A percentile compares a stretch with the other conserved stretches of the same genome.
phyloP scores from a whole-genome alignment of 352 stramenopile species.

The Peronospora farinosa region DNA sequence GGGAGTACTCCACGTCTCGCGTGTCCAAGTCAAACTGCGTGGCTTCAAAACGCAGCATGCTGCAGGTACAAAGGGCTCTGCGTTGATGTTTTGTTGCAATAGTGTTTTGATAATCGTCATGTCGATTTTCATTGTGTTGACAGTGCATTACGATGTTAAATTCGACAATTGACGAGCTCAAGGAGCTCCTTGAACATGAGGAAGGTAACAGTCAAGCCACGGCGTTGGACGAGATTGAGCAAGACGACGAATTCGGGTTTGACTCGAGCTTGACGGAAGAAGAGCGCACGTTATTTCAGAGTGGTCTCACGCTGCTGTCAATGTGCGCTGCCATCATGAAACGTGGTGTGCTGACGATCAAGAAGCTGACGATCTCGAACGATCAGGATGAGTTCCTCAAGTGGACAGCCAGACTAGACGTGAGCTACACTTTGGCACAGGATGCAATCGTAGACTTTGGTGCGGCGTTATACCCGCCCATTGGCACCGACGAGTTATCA shows the following conservation, averaged over 20 bases:
- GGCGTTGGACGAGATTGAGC: constrained; percentile 47
- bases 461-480: constrained; percentile 70
- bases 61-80: constrained; percentile 41
- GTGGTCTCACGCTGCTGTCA: constrained; percentile 55
- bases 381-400: constrained; percentile 51
- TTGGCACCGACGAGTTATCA: constrained; percentile 54
- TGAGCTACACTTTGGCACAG: constrained; percentile 53
- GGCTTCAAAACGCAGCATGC: constrained; percentile 79
- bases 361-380: constrained; percentile 57
- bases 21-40: constrained; percentile 85
- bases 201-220: constrained; percentile 16
- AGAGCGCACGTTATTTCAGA: constrained; percentile 62
- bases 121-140: background rate
- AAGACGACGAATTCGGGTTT: constrained; percentile 71
- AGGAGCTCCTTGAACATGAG: constrained; percentile 64
- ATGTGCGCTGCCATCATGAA: constrained; percentile 78
- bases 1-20: constrained; percentile 62
- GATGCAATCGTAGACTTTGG: constrained; percentile 76
- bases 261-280: constrained; percentile 65
- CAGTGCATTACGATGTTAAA: constrained; percentile 79
- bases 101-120: constrained; percentile 1
- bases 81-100: background rate
- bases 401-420: constrained; percentile 66
- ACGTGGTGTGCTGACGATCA: constrained; percentile 73
- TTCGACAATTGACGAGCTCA: constrained; percentile 73